Evolutionary conservation across 2,329 filamentous ascomycete species (phyloP).

Genomic region (Fusarium longipes): DNA sequence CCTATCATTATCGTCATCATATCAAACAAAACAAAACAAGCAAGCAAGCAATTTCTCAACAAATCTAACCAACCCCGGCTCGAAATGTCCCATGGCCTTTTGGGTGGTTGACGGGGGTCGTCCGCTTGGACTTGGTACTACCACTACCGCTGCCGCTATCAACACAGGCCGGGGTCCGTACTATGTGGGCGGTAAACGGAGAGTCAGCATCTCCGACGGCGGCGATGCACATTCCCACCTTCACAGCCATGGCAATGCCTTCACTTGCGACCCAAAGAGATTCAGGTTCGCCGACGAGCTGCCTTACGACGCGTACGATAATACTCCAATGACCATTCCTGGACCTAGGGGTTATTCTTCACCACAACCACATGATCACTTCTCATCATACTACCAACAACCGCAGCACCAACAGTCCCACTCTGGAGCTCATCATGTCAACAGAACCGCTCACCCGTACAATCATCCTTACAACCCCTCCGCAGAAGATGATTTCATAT

Average conservation of each 20-base stretch:
- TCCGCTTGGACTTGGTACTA: constrained; percentile 46
- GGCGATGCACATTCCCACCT: constrained; percentile 27
- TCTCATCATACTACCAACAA: constrained; percentile 8
- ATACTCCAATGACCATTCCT: constrained; percentile 10
- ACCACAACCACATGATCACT: constrained; percentile 2
- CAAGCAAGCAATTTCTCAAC: constrained; percentile 26
- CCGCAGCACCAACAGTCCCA: constrained; percentile 1
- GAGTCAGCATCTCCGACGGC: constrained; percentile 52
- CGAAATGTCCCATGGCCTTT: constrained; percentile 55
- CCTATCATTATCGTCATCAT: constrained; percentile 3
- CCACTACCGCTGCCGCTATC: constrained; percentile 25
- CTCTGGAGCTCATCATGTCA: constrained; percentile 17
- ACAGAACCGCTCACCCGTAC: constrained; percentile 19
- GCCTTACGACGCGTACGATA: constrained; percentile 29
- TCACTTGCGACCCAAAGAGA: constrained; percentile 42
- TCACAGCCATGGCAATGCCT: constrained; percentile 30
- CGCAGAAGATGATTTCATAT: constrained; percentile 24
- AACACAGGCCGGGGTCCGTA: constrained; percentile 43
- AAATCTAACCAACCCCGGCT: constrained; percentile 26
- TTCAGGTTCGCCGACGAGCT: constrained; percentile 35
- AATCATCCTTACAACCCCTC: constrained; percentile 6
- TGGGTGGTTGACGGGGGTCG: constrained; percentile 53
- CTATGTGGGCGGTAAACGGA: constrained; percentile 54
- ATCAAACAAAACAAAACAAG: too few relatives aligned
- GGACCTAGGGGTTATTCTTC: constrained; percentile 20